Conservation (phyloP, 805 yeast genomes). For the Starmera quercuum region DNA sequence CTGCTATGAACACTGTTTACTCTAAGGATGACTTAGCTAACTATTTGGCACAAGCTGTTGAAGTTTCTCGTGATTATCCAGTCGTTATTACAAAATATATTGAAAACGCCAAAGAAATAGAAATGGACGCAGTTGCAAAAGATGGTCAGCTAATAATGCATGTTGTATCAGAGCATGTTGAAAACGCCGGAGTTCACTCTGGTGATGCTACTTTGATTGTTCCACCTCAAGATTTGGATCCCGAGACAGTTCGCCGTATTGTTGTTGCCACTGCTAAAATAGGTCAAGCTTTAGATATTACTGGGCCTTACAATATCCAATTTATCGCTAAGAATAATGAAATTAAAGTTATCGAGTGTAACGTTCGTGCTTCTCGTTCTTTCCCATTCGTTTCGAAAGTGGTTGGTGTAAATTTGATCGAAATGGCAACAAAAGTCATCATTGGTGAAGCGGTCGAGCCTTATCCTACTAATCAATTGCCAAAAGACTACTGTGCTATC, state of each 20-base stretch:
- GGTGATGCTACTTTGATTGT: conserved; percentile 98
- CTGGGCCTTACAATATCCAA: conserved; percentile 97
- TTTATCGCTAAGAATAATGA: conserved; percentile 93
- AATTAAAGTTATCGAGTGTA: conserved; percentile 97
- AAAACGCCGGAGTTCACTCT: conserved; percentile 98
- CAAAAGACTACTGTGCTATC: conserved; percentile 90
- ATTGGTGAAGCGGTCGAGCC: conserved; percentile 83
- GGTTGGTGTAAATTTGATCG: conserved; percentile 92
- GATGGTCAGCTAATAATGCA: conserved; percentile 94
- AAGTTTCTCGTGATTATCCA: conserved; percentile 96
- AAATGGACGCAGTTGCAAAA: conserved; percentile 97
- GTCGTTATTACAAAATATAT: conserved; percentile 96
- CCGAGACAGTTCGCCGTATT: conserved; percentile 84
- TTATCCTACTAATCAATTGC: conserved; percentile 83
- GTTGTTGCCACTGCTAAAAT: conserved; percentile 95
- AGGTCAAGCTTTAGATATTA: conserved; percentile 88
- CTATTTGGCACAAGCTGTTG: conserved; percentile 89
- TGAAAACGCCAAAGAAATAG: conserved; percentile 95
- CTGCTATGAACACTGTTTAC: conserved; percentile 97
- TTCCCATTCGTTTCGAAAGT: conserved; percentile 98
- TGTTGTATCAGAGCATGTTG: conserved; percentile 97
- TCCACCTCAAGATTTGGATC: conserved; percentile 92
- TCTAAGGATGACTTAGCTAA: conserved; percentile 81
- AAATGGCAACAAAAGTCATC: conserved; percentile 94
- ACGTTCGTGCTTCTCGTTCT: conserved; percentile 98